Base-by-base conservation (phyloP, 2,329 filamentous ascomycete species). In the Penicillium aurantiogriseum region DNA sequence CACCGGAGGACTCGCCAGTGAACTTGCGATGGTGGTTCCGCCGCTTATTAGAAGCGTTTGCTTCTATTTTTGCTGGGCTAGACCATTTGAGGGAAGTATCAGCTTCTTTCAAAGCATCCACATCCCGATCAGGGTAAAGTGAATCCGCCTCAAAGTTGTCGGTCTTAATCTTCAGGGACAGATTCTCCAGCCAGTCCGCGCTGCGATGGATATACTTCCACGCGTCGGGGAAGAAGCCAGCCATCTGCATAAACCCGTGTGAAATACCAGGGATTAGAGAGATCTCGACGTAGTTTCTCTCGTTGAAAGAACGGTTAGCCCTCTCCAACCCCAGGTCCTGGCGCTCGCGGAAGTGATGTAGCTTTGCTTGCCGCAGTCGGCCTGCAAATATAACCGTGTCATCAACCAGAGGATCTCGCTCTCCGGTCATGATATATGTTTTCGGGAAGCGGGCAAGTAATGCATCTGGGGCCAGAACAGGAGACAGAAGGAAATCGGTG, bases 351-450 rank as follows among this genome's bases (percentile, higher is more conserved):
- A 84, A 80, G 50, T 81, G 76, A 60, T 83, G 81, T 4, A 83
- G 72, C 63, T 88, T 96, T 2, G 92, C 91, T 60, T 92, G 86
- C 7, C 92, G 83, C n/a, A 99, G 75, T 0, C 93, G 81, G 0
- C 93, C 94, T 0, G 94, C 92, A 69, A 99, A 97, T 60, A 99
- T 92, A 47, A 97, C 91, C 0, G 94, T 99, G 72, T 99, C 94
- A 70, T 99, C 94, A 0, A 97, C 94, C 0, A 99, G 79, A 0
- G 94, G 94, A 71, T 99, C 94, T 31, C 93, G 88, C 77, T 99
- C 94, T 49, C 94, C 94, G 0, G 94, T 97, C 51, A 97, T 79
- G 67, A 99, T 92, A 73, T 93, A 96, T 0, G 90, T 94, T 72
- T 95, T 96, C 1, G 94, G 94, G 65, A 99, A 97, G n/a, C 84